Conservation (phyloP, 192 early-diverging fungal genomes). For the Lunasporangiospora selenospora region DNA sequence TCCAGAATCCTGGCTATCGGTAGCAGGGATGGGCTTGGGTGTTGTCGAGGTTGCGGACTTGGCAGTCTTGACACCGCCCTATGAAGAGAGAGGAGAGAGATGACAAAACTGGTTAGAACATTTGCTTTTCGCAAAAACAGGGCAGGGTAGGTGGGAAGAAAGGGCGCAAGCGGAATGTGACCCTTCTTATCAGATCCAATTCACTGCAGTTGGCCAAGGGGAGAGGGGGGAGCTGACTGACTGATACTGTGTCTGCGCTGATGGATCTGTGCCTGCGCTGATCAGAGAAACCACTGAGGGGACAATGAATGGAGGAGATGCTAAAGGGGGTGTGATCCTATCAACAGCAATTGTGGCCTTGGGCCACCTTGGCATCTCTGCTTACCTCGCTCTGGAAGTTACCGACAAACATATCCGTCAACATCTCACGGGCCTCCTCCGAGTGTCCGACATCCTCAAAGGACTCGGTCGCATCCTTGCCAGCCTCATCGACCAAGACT, state of each 20-base stretch:
- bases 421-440: conserved; percentile 89
- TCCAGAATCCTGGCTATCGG: conserved; percentile 32
- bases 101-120: too few species aligned
- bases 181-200: conserved; percentile 16
- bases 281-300: too few species aligned
- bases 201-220: too few species aligned
- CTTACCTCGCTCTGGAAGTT: conserved; percentile 65
- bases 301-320: too few species aligned
- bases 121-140: background rate
- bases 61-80: conserved; percentile 22
- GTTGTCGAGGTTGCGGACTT: conserved; percentile 21
- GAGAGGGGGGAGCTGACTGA: too few species aligned
- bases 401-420: conserved; percentile 79
- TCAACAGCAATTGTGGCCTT: too few species aligned
- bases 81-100: too few species aligned
- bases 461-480: conserved; percentile 88
- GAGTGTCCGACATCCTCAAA: conserved; percentile 99
- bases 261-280: too few species aligned
- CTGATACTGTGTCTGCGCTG: too few species aligned
- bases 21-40: conserved; percentile 31
- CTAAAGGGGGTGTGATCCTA: too few species aligned
- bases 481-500: conserved; percentile 90
- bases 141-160: too few species aligned
- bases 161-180: background rate
- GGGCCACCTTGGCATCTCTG: too few species aligned